These are phyloP conservation scores for Serendipita sp. DNA, from an alignment of 768 basidiomycete genomes.

Conservation along the genomic window DNA sequence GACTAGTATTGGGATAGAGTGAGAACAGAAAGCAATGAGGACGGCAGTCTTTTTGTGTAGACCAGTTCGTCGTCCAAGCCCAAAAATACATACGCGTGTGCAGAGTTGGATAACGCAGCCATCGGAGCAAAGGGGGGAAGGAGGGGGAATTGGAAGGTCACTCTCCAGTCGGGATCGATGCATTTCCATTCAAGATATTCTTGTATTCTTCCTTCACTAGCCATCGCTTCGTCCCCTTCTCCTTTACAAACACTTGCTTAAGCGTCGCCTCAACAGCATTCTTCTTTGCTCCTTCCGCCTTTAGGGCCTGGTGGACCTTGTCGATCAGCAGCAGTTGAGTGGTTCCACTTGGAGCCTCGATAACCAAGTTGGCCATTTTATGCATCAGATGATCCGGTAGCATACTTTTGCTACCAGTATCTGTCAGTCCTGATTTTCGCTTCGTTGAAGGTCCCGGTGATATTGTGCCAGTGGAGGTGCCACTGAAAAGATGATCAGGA, in stretches of 20 bases:
- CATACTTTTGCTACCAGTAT: constrained; percentile 27
- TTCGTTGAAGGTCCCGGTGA: constrained; percentile 10
- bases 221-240: constrained; percentile 56
- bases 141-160: no score
- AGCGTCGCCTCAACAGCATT: constrained; percentile 70
- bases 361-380: constrained; percentile 45
- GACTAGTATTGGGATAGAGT: no score
- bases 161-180: background rate
- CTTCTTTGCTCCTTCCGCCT: constrained; percentile 60
- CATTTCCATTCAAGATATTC: background rate
- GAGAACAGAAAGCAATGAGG: no score
- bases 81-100: no score
- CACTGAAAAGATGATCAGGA: constrained; percentile 12
- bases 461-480: background rate
- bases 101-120: no score
- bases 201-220: constrained; percentile 30
- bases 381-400: constrained; percentile 26
- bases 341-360: constrained; percentile 34
- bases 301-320: constrained; percentile 51
- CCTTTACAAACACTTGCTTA: constrained; percentile 54
- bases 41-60: no score
- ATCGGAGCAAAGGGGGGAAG: no score
- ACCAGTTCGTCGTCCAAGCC: no score
- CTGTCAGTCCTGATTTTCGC: constrained; percentile 8
- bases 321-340: constrained; percentile 38